Evolutionary conservation across 306 rosid genomes (phyloP), one percentile per base, ranked within the genome.

Genomic region (Sicyos baderoa): DNA sequence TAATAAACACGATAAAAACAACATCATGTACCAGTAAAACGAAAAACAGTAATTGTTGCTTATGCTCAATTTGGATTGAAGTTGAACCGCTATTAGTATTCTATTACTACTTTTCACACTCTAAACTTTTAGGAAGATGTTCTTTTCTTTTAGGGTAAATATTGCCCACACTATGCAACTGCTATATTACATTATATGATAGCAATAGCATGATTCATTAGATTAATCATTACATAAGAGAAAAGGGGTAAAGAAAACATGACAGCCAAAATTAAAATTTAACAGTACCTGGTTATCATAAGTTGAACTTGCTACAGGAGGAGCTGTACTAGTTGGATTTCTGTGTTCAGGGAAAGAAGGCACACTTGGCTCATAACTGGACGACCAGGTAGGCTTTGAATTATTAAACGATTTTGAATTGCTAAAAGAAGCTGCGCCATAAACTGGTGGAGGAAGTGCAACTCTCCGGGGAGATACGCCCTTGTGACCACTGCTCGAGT

Each of bases 391-490:
- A 69, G 91, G 84, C 72, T 83, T 87, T 29, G 87, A 77, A 61
- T 71, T 55, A 50, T 42, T 48, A 58, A 55, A 58, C 58, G 57
- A 55, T 56, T 71, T 56, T 42, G 75, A 57, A 71, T 44, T 15
- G 51, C 80, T 69, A 17, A 72, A 65, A 58, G 90, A 83, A 18
- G 89, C 62, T 32, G 91, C 63, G 69, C 86, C 88, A 63, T 68
- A 62, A 44, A 72, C 10, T 5, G 96, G 99, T 37, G 90, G 88
- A 54, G 97, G 96, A 42, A 93, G 96, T 68, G 97, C 79, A 79
- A 93, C 88, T 80, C 97, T 88, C 27, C 35, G 82, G 45, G 96
- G 91, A 77, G 82, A 78, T 74, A 60, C 71, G 23, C 82, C 86
- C 21, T 62, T 84, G 64, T 37, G 84, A 65, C 53, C 64, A 61